Evolutionary conservation across 1,284 basidiomycete species (phyloP).

Genomic region (Neonothopanus nambi): DNA sequence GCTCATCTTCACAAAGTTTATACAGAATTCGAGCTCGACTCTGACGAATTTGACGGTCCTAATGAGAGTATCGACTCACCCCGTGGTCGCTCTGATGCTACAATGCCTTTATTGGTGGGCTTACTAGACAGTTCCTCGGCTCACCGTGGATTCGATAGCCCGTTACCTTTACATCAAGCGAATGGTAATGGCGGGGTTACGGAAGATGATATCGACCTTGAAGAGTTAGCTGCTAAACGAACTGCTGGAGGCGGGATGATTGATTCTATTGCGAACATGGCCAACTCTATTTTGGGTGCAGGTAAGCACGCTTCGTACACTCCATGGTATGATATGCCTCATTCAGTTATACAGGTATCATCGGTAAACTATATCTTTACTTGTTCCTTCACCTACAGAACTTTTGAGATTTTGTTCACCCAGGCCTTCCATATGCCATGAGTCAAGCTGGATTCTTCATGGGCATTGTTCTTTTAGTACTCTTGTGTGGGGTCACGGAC

Average conservation of each 20-base stretch:
- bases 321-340: constrained; percentile 8
- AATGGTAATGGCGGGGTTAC: constrained; percentile 36
- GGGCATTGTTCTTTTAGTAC: constrained; percentile 79
- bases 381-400: constrained; percentile 1
- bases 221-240: constrained; percentile 65
- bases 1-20: constrained; percentile 7
- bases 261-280: constrained; percentile 91
- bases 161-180: constrained; percentile 44
- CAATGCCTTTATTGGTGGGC: constrained; percentile 76
- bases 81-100: constrained; percentile 47
- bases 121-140: constrained; percentile 64
- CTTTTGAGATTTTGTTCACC: constrained; percentile 3
- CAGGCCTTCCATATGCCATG: constrained; percentile 90
- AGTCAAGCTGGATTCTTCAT: constrained; percentile 91
- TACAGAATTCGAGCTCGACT: constrained; percentile 75
- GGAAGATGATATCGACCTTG: constrained; percentile 52
- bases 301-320: constrained; percentile 42
- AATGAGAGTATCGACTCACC: constrained; percentile 38
- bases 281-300: constrained; percentile 95
- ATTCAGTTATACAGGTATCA: constrained; percentile 60
- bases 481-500: constrained; percentile 86
- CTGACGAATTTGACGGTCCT: constrained; percentile 69
- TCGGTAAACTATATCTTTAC: constrained; percentile 53
- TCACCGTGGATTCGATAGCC: constrained; percentile 53
- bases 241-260: constrained; percentile 77